These are phyloP conservation scores for Lepiota subincarnata DNA, from an alignment of 768 basidiomycete species.

Conservation along the genomic window DNA sequence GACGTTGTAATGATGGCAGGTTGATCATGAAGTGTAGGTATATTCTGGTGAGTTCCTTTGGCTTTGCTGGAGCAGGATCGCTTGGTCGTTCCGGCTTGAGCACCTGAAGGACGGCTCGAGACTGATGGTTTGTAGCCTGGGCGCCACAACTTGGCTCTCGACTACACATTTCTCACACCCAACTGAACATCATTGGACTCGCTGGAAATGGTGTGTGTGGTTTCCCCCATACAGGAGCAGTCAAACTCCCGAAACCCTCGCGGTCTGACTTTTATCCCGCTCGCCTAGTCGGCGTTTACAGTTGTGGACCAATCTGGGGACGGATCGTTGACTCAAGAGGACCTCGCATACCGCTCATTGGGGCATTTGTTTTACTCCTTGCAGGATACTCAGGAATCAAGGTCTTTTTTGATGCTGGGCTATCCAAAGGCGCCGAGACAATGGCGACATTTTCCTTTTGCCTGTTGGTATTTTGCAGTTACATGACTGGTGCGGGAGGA, in stretches of 20 bases:
- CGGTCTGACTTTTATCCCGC: background rate
- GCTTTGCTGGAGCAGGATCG: background rate
- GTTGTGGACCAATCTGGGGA: constrained; percentile 75
- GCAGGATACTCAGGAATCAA: constrained; percentile 75
- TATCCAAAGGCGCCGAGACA: constrained; percentile 28
- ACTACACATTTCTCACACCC: constrained; percentile 72
- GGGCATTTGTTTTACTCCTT: constrained; percentile 57
- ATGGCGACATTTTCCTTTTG: constrained; percentile 40
- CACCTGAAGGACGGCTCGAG: too few species aligned
- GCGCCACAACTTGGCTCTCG: constrained; percentile 82
- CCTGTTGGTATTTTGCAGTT: constrained; percentile 58
- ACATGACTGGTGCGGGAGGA: constrained; percentile 74
- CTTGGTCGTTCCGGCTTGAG: background rate
- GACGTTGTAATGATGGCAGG: constrained; percentile 7
- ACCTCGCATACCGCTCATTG: constrained; percentile 60
- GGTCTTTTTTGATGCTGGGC: constrained; percentile 56
- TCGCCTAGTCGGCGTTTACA: constrained; percentile 80
- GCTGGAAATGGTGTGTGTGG: constrained; percentile 65
- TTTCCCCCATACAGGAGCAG: background rate
- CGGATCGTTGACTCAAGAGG: constrained; percentile 72
- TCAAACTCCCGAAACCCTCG: background rate
- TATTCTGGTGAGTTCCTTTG: constrained; percentile 34
- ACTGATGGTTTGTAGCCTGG: constrained; percentile 49
- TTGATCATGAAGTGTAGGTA: constrained; percentile 23
- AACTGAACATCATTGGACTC: constrained; percentile 77